These are phyloP conservation scores for Pholiota molesta DNA, from an alignment of 768 basidiomycete species.

Conservation along the genomic window DNA sequence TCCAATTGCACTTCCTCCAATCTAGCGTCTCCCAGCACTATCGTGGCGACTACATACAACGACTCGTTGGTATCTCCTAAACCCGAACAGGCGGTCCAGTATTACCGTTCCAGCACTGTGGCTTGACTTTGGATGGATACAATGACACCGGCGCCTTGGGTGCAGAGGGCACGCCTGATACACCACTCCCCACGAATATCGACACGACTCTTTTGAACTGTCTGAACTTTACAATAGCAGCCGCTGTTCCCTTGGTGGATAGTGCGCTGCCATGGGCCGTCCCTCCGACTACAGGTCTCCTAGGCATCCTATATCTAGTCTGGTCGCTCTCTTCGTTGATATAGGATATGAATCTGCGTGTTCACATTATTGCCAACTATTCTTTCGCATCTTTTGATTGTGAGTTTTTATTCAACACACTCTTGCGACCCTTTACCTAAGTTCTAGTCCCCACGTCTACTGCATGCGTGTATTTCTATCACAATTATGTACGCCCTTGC, in stretches of 20 bases:
- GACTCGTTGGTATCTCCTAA: constrained; percentile 35
- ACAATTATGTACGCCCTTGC: background rate
- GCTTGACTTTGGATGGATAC: constrained; percentile 67
- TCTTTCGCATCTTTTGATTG: background rate
- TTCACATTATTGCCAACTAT: background rate
- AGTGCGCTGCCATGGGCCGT: constrained; percentile 24
- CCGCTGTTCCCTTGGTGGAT: constrained; percentile 57
- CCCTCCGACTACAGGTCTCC: constrained; percentile 22
- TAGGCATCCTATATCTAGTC: constrained; percentile 25
- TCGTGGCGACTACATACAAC: constrained; percentile 31
- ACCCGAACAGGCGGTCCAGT: constrained; percentile 64
- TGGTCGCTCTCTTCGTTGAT: constrained; percentile 24
- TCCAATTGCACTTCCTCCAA: constrained; percentile 40
- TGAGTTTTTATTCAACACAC: background rate
- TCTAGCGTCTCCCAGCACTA: constrained; percentile 22
- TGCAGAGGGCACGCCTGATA: constrained; percentile 43
- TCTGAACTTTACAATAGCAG: constrained; percentile 64
- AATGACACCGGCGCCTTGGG: constrained; percentile 57
- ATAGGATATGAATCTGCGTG: constrained; percentile 2
- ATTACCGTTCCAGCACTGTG: constrained; percentile 69
- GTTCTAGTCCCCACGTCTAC: background rate
- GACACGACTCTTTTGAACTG: constrained; percentile 54
- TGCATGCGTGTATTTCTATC: background rate
- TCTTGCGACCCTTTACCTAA: background rate
- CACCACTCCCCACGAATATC: constrained; percentile 55